Base-by-base conservation (phyloP, 2,329 filamentous ascomycete species). In the Fusarium floridanum region DNA sequence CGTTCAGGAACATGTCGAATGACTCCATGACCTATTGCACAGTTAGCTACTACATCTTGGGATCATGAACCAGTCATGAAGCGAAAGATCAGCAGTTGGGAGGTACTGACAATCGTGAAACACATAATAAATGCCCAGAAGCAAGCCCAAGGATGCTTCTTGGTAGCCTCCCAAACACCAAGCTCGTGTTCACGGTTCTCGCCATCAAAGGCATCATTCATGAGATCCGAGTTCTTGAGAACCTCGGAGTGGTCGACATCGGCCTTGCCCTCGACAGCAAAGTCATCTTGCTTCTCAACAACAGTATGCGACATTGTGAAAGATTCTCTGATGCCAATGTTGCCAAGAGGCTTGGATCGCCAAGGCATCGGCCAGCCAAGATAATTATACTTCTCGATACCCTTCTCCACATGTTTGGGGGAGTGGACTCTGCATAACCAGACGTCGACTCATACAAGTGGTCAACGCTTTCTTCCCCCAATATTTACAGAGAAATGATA, bases 91-190 rank as follows among this genome's bases (percentile, higher is more conserved):
- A 12, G 41, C 12, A 4, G 20, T 14, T 22, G 20, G 41, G 41
- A 7, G 12, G 14, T 22, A 67, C 85, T 81, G 50, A 86, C 85
- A 78, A 86, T 86, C 10, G 85, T 86, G 68, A 84, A 86, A 68
- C 82, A 86, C 84, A 86, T 86, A 70, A 80, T 79, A 61, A 86
- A 86, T 0, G 84, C 85, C 85, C 85, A 86, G 20, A 85, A 79
- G 34, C 82, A 83, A 50, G 85, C 85, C 82, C 81, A 83, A 6
- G 85, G 85, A 43, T 86, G 82, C 2, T 60, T 75, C 76, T 83
- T 82, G 29, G 78, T 78, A 0, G 83, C 82, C 48, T 77, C 75
- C 82, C 83, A 83, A 2, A 83, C 73, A 3, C 81, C 79, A 80
- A 82, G 79, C 32, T 83, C 72, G 72, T 85, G 83, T 77, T 86